phyloP scores from a whole-genome alignment of 1,284 basidiomycete species.

The Pterulicium gracile region DNA sequence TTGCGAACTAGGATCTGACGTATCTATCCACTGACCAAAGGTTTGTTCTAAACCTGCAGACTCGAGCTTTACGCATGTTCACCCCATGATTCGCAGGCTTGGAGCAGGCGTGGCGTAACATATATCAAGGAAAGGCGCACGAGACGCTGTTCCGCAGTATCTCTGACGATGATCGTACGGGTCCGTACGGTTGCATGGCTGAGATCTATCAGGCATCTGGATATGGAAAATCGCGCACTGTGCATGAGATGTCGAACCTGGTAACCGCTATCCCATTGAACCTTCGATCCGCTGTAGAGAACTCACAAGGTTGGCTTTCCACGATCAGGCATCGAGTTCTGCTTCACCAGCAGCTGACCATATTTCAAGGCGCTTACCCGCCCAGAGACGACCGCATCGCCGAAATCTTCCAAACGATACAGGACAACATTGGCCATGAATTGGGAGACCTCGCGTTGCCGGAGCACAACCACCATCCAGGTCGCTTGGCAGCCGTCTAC shows the following conservation, averaged over 20 bases:
- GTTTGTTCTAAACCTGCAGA: not conserved
- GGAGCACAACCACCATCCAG: not conserved
- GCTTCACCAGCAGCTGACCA: too few relatives aligned
- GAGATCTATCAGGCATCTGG: not conserved
- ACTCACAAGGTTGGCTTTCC: not conserved
- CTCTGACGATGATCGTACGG: not conserved
- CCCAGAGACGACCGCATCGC: not conserved
- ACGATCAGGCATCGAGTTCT: too few relatives aligned
- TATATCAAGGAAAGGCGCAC: not conserved
- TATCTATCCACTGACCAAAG: too few relatives aligned
- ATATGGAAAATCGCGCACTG: too few relatives aligned
- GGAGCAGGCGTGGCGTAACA: not conserved
- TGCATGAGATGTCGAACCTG: too few relatives aligned
- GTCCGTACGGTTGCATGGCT: not conserved
- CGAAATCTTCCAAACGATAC: not conserved
- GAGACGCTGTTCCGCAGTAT: not conserved
- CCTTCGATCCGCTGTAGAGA: not conserved
- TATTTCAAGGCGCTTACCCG: too few relatives aligned
- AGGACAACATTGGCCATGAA: too few relatives aligned
- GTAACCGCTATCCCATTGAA: too few relatives aligned
- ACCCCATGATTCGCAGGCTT: too few relatives aligned
- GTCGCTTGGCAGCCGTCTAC: not conserved
- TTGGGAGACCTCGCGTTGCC: too few relatives aligned
- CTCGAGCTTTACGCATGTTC: too few relatives aligned
- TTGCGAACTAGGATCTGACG: not conserved